phyloP scores from a whole-genome alignment of 2,329 filamentous ascomycete genomes.

The Colletotrichum liaoningense region DNA sequence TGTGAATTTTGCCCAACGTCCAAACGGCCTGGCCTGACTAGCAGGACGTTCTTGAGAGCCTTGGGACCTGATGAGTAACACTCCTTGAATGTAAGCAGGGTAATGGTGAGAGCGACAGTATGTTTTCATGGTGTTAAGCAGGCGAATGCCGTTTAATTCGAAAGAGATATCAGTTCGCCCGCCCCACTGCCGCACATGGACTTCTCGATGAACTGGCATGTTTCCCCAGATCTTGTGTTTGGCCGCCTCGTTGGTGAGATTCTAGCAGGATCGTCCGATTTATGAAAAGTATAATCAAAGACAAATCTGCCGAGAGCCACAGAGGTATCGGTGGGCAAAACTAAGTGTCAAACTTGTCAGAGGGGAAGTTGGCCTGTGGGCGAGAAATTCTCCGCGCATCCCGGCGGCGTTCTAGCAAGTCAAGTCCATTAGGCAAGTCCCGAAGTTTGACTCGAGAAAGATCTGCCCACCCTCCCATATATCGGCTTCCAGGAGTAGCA shows the following conservation, averaged over 20 bases:
- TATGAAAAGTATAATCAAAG: not conserved
- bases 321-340: not conserved
- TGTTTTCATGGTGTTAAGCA: not conserved
- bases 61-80: not conserved
- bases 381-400: not conserved
- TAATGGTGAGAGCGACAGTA: not conserved
- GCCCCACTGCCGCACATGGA: not conserved
- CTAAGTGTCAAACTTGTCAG: conserved; percentile 21
- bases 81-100: not conserved
- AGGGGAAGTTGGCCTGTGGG: not conserved
- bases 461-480: not conserved
- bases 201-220: too few relatives aligned
- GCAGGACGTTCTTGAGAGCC: not conserved
- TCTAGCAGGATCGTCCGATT: not conserved
- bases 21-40: not conserved
- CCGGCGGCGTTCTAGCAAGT: not conserved
- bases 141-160: not conserved
- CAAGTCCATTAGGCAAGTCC: not conserved
- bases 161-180: not conserved
- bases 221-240: not conserved
- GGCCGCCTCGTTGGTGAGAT: not conserved
- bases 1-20: not conserved
- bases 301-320: not conserved
- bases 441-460: not conserved
- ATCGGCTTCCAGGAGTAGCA: not conserved